Evolutionary conservation across 345 rosid species (phyloP).

Genomic region (Dimocarpus longan): DNA sequence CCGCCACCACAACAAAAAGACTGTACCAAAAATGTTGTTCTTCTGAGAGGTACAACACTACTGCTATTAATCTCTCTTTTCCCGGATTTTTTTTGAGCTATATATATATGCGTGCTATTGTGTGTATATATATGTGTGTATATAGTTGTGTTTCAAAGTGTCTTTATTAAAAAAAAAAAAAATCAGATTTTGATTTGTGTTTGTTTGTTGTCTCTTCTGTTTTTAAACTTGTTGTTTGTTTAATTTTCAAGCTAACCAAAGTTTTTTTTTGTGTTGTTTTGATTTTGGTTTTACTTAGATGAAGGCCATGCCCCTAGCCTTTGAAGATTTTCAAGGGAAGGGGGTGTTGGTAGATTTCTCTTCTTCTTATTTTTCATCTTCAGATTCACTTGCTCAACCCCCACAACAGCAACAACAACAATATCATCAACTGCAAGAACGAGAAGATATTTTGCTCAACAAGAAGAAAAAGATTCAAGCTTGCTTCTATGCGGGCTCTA

Average conservation of each 20-base stretch:
- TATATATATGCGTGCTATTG: not conserved
- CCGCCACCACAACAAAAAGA: slow-evolving; percentile 9
- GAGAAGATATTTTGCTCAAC: slow-evolving; percentile 24
- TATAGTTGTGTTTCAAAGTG: not conserved
- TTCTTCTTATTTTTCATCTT: slow-evolving; percentile 39
- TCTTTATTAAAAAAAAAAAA: not conserved
- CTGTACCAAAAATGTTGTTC: not conserved
- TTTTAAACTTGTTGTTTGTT: slow-evolving; percentile 9
- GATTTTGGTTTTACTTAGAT: slow-evolving; percentile 34
- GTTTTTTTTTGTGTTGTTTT: not conserved
- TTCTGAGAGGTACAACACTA: not conserved
- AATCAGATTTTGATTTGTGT: slow-evolving; percentile 21
- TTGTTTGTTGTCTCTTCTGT: slow-evolving; percentile 14
- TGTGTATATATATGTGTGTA: slow-evolving; percentile 2
- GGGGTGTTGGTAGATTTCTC: slow-evolving; percentile 52
- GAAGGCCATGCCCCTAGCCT: slow-evolving; percentile 86
- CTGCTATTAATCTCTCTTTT: no score
- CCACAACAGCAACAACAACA: slow-evolving; percentile 19
- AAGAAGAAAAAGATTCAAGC: slow-evolving; percentile 33
- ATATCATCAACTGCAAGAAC: not conserved
- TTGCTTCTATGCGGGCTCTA: slow-evolving; percentile 50
- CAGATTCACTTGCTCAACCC: slow-evolving; percentile 32
- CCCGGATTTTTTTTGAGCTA: not conserved
- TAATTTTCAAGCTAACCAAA: slow-evolving; percentile 21
- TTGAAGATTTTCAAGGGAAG: slow-evolving; percentile 79